Evolutionary conservation across 225 moss, liverwort and hornwort genomes (phyloP).

Genomic region (Lunularia cruciata): DNA sequence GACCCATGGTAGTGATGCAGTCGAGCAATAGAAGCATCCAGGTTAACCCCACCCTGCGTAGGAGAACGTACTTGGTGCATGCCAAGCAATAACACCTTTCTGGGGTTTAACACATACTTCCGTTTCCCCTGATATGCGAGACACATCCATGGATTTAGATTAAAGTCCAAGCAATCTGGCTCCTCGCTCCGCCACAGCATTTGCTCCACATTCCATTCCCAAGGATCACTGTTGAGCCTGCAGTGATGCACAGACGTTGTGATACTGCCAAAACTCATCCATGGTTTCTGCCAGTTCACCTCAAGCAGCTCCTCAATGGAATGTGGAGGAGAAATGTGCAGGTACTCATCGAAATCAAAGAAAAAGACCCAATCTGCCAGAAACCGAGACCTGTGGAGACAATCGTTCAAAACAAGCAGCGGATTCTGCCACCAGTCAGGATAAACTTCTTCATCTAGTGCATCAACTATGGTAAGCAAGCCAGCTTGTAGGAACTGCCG

Average conservation of each 20-base stretch:
- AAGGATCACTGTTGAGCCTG: neutral
- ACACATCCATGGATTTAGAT: constrained; percentile 65
- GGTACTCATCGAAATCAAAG: constrained; percentile 70
- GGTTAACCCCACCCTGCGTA: constrained; percentile 17
- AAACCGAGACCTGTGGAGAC: constrained; percentile 63
- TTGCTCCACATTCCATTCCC: constrained; percentile 47
- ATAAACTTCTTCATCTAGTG: constrained; percentile 38
- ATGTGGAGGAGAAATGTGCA: constrained; percentile 58
- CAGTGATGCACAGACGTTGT: constrained; percentile 38
- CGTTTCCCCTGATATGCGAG: constrained; percentile 51
- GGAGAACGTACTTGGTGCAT: constrained; percentile 12
- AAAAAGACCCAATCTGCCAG: constrained; percentile 57
- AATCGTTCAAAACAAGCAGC: constrained; percentile 82
- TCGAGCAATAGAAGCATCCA: constrained; percentile 15
- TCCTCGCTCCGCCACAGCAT: constrained; percentile 50
- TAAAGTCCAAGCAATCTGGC: constrained; percentile 37
- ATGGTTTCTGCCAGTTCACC: constrained; percentile 50
- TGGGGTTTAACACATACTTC: constrained; percentile 67
- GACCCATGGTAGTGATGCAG: constrained; percentile 25
- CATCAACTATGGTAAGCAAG: constrained; percentile 51
- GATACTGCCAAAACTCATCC: constrained; percentile 65
- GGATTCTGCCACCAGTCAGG: constrained; percentile 66
- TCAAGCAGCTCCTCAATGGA: constrained; percentile 43
- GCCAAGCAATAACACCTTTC: constrained; percentile 34
- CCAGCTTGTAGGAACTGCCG: constrained; percentile 35